phyloP scores from a whole-genome alignment of 257 asterid species.

The Prunella vulgaris region DNA sequence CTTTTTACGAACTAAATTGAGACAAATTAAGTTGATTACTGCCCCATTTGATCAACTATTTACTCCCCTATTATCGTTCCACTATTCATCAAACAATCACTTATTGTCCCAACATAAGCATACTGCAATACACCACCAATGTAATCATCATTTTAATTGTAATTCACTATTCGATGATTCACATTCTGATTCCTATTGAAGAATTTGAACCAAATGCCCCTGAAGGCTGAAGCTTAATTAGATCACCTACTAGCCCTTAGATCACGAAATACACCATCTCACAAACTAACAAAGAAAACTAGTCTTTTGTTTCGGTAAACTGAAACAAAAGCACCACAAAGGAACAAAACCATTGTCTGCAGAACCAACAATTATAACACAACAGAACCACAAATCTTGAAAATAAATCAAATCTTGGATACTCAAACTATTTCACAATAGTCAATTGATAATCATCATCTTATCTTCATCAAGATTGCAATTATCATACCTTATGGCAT shows the following conservation, averaged over 20 bases:
- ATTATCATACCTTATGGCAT: neutral
- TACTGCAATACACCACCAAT: no score
- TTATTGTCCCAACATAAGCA: no score
- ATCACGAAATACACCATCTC: neutral
- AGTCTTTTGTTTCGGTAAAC: no score
- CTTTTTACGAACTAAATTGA: no score
- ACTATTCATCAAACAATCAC: no score
- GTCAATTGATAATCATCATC: constrained; percentile 4
- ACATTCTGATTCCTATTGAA: no score
- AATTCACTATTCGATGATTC: no score
- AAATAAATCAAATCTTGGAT: neutral
- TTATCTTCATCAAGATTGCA: constrained; percentile 16
- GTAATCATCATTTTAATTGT: no score
- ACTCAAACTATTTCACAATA: neutral
- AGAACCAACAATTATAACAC: neutral
- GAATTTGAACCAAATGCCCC: no score
- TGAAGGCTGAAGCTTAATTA: neutral
- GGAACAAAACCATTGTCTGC: neutral
- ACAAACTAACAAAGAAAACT: neutral
- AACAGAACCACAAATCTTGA: neutral
- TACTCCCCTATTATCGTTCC: no score
- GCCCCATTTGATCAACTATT: no score
- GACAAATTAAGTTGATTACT: no score
- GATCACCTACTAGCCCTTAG: neutral
- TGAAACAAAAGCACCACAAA: neutral